Base-by-base conservation (phyloP, 2,329 filamentous ascomycete species). In the Trichoderma semiorbis region DNA sequence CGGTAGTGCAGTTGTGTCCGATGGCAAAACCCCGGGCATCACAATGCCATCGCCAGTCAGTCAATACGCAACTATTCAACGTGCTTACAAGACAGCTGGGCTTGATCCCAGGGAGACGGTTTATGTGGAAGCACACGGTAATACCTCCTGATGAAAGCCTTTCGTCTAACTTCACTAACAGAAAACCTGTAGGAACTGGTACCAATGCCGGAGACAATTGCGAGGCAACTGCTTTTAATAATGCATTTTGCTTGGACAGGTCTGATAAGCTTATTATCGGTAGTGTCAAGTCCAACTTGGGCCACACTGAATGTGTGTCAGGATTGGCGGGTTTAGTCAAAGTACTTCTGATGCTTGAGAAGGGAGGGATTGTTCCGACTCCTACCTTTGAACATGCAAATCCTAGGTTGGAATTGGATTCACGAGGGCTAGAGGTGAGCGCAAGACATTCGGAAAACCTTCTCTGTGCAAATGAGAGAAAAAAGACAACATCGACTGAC, bases 21-120 rank as follows among this genome's bases (percentile, higher is more conserved):
- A 72, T 67, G 72, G 72, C 32, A 71, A 68, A 67, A 74, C 66
- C 14, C 66, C 68, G 55, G 71, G 71, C 30, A 72, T 72, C n/a
- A 72, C 71, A 21, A 61, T 72, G 67, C 71, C 71, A 34, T 66
- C 62, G 14, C 67, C 71, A n/a, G 32, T 26, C n/a, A 30, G 47
- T 14, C 71, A 72, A 43, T 67, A 39, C 7, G 58, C 69, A 57
- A 50, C 55, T 26, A 72, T 72, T 34, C 36, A 62, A 21, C 62
- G 68, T 14, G 71, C 71, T 10, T 72, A 72, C 39, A 55, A 67
- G 30, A 24, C 39, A 8, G 71, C 71, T 24, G 36, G 71, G 21
- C 71, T 72, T 36, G 71, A 72, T 30, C 71, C 71, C 14, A 55
- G 18, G 50, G 71, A 72, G 39, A 72, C 71, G 2, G 60, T 34